A percentile compares a stretch with the other conserved stretches of the same genome.
phyloP scores from a whole-genome alignment of 2,329 filamentous ascomycete species.

The Exophiala bonariae region DNA sequence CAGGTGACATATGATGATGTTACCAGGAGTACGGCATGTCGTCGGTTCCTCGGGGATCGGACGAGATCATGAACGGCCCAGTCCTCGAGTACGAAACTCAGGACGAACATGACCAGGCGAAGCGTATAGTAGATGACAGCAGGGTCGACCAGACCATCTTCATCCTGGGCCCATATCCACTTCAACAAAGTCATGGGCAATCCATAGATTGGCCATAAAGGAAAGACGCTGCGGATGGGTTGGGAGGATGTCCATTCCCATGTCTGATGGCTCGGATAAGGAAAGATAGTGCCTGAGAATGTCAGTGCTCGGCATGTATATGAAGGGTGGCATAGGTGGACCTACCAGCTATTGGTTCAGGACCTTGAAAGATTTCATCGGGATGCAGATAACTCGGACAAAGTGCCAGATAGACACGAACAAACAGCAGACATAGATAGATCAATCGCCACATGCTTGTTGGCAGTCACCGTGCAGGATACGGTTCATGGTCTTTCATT shows the following conservation, averaged over 20 bases:
- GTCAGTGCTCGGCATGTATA: background rate
- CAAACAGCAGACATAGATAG: constrained; percentile 79
- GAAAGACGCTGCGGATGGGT: constrained; percentile 94
- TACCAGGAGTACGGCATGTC: constrained; percentile 76
- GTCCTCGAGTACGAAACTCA: constrained; percentile 96
- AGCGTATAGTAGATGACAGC: constrained; percentile 86
- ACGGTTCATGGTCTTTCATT: constrained; percentile 19
- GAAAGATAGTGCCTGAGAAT: constrained; percentile 80
- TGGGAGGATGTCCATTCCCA: constrained; percentile 93
- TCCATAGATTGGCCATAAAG: constrained; percentile 92
- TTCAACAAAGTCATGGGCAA: constrained; percentile 88
- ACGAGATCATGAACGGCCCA: constrained; percentile 95
- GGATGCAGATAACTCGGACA: constrained; percentile 96
- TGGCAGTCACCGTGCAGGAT: constrained; percentile 17
- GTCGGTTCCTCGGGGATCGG: constrained; percentile 68
- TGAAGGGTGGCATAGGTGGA: constrained; percentile 17
- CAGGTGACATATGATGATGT: constrained; percentile 98
- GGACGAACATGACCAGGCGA: constrained; percentile 84
- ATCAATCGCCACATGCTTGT: constrained; percentile 81
- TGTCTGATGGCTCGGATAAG: constrained; percentile 82
- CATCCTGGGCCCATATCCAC: constrained; percentile 88
- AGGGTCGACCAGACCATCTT: constrained; percentile 76
- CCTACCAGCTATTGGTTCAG: constrained; percentile 93
- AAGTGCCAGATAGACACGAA: constrained; percentile 90
- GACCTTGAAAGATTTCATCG: constrained; percentile 98